A percentile compares a stretch with the other conserved stretches of the same genome.
phyloP scores from a whole-genome alignment of 2,329 filamentous ascomycete species.

The Aspergillus fumigatus region DNA sequence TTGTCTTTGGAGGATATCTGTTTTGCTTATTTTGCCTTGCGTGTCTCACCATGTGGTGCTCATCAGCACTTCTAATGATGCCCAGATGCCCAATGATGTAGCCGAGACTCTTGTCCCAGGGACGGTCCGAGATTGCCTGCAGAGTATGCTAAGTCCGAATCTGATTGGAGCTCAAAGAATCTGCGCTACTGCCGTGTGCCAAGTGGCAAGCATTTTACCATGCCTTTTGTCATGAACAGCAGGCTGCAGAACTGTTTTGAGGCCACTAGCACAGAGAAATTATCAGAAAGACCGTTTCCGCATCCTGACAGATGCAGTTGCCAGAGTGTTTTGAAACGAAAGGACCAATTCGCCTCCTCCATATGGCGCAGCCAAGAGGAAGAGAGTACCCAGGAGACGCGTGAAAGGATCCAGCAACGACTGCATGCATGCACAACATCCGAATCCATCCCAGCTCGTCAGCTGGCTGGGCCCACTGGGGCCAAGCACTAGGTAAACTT shows the following conservation, averaged over 20 bases:
- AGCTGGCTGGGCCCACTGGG: constrained; percentile 4
- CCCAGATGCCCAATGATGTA: constrained; percentile 24
- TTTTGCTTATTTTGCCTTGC: not conserved
- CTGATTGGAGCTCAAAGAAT: not conserved
- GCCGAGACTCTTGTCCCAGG: constrained; percentile 4
- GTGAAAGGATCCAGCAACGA: constrained; percentile 6
- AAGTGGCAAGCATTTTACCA: not conserved
- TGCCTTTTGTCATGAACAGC: too few species aligned
- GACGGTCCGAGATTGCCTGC: not conserved
- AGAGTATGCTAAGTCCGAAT: not conserved
- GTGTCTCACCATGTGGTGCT: not conserved
- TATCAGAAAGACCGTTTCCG: not conserved
- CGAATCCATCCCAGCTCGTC: not conserved
- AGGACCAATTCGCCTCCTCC: not conserved
- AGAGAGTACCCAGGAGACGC: not conserved
- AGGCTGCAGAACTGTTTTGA: not conserved
- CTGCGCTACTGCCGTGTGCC: not conserved
- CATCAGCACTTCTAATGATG: constrained; percentile 8
- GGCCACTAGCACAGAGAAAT: not conserved
- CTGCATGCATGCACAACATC: constrained; percentile 16
- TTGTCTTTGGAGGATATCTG: not conserved
- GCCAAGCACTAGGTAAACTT: constrained; percentile 4
- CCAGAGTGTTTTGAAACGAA: not conserved
- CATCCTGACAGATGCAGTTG: not conserved
- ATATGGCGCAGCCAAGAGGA: not conserved